Base-by-base conservation (phyloP, 2,329 filamentous ascomycete species). In the Fusarium austroafricanum region DNA sequence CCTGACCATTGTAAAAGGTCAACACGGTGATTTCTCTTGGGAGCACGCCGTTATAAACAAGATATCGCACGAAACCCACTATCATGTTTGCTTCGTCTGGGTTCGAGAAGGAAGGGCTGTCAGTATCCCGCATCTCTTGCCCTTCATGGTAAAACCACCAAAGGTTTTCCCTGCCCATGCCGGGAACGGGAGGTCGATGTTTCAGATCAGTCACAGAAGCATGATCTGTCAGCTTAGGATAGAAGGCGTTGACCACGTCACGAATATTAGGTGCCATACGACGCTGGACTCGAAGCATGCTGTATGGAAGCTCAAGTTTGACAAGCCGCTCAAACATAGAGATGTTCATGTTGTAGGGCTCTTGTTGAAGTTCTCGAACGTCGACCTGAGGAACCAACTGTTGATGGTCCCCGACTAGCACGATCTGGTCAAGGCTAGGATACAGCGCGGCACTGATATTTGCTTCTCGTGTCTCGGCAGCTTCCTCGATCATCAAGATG, bases 1-100 rank as follows among this genome's bases (percentile, higher is more conserved):
- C 85, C 74, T 97, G 94, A 0, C 92, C 94, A 42, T 92, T 93
- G 81, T 97, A 97, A 74, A 96, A 97, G 0, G 93, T 95, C 49
- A 97, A 78, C 5, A 97, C 82, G 0, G 93, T 97, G 56, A 97
- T 94, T 8, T 90, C 83, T 0, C 79, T 75, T 0, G 85, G 75
- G 0, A 80, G 71, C 2, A 90, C 79, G 0, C 90, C 90, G 65
- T 94, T 95, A 60, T 88, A 80, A 2, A 90, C 76, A 0, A 97
- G 86, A 72, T 97, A 92, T 26, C 87, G 81, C 67, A 90, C 89
- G 67, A 97, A 92, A 0, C 83, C 84, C 1, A 89, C 86, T 29
- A 97, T 83, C 90, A 97, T 95, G 2, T 87, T 81, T 0, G 92
- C 92, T 75, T 97, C 94, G 3, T 83, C 78, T 0, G 81, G 76